These are phyloP conservation scores for Drosera capensis DNA, from an alignment of 148 eudicot genomes.

Conservation along the genomic window DNA sequence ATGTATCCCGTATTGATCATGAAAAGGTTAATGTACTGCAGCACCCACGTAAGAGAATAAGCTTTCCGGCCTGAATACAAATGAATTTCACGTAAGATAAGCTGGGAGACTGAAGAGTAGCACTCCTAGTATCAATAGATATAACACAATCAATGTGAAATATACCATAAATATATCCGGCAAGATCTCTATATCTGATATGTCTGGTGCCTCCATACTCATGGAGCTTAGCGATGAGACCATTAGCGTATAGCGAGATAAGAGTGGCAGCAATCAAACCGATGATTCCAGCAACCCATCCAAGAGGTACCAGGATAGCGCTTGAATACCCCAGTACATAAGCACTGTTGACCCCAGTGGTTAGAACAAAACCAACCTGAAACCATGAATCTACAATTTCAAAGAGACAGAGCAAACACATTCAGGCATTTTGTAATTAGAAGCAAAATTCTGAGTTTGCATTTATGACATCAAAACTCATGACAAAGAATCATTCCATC, in stretches of 20 bases:
- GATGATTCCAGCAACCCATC: constrained; percentile 69
- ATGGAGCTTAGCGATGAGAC: constrained; percentile 77
- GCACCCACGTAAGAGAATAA: constrained; percentile 67
- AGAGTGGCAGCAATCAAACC: constrained; percentile 55
- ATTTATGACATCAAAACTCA: background rate
- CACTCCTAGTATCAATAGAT: too few species aligned
- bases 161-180: constrained; percentile 71
- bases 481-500: too few species aligned
- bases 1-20: constrained; percentile 84
- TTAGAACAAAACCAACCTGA: constrained; percentile 81
- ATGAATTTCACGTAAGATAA: background rate
- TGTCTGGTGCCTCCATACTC: constrained; percentile 83
- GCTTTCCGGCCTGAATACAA: constrained; percentile 55
- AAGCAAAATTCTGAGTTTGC: background rate
- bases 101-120: background rate
- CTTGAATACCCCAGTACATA: constrained; percentile 87
- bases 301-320: constrained; percentile 79
- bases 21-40: constrained; percentile 79
- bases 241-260: constrained; percentile 63
- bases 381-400: constrained; percentile 70
- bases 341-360: constrained; percentile 90
- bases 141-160: background rate
- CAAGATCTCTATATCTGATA: constrained; percentile 86
- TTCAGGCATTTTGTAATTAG: background rate
- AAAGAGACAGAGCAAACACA: background rate